Evolutionary conservation across 257 asterid species (phyloP).

Genomic region (Solanum pinnatisectum): DNA sequence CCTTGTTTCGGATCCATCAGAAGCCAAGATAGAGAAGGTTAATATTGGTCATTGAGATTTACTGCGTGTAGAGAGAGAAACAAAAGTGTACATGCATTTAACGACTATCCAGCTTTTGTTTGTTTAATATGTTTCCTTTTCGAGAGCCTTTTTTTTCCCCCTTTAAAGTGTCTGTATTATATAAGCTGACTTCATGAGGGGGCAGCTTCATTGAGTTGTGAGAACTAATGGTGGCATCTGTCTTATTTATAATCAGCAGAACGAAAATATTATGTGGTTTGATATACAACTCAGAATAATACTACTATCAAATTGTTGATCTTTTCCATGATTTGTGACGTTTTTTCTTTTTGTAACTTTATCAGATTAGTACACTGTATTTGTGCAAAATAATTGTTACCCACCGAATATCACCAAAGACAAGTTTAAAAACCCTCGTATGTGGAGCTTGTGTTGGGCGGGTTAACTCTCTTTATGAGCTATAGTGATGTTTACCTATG

Average conservation of each 20-base stretch:
- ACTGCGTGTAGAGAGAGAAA: neutral
- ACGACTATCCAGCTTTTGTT: neutral
- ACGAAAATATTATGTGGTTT: neutral
- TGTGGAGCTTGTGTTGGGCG: neutral
- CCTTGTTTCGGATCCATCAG: neutral
- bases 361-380: neutral
- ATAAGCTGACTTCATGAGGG: neutral
- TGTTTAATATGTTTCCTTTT: neutral
- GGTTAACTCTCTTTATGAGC: neutral
- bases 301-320: neutral
- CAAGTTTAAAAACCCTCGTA: neutral
- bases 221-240: neutral
- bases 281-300: neutral
- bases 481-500: too few relatives aligned
- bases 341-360: neutral
- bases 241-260: neutral
- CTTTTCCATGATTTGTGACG: neutral
- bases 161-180: neutral
- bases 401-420: neutral
- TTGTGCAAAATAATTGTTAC: neutral
- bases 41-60: neutral
- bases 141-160: neutral
- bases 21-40: neutral
- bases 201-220: neutral
- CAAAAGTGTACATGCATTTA: neutral